These are phyloP conservation scores for Orbilia brochopaga DNA, from an alignment of 2,329 filamentous ascomycete species.

Conservation along the genomic window DNA sequence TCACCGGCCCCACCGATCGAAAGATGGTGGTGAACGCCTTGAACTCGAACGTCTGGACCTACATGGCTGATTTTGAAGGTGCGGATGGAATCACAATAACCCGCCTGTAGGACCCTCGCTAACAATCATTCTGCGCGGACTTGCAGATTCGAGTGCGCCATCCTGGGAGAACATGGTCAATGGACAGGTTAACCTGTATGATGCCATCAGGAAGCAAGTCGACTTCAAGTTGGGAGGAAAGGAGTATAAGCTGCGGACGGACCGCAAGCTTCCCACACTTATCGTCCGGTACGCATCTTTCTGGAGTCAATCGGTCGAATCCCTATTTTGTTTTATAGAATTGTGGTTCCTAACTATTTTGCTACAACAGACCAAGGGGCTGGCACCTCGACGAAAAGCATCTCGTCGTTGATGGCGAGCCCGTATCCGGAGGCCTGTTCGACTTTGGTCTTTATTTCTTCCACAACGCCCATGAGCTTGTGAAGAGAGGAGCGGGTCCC, in stretches of 20 bases:
- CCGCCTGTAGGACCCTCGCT: not conserved
- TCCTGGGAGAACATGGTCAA: conserved; percentile 99
- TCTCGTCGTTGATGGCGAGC: conserved; percentile 91
- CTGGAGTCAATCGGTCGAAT: not conserved
- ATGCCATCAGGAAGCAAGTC: conserved; percentile 88
- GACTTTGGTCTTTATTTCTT: conserved; percentile 99
- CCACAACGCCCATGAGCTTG: conserved; percentile 91
- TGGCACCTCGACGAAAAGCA: conserved; percentile 99
- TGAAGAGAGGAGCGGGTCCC: conserved; percentile 81
- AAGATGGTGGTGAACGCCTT: conserved; percentile 99
- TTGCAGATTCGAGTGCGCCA: conserved; percentile 84
- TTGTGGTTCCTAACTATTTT: not conserved
- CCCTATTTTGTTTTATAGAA: not conserved
- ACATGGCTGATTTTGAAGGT: conserved; percentile 99
- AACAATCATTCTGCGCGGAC: not conserved
- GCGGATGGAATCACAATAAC: conserved; percentile 47
- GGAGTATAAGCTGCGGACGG: conserved; percentile 95
- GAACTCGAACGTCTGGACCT: conserved; percentile 96
- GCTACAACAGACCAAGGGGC: conserved; percentile 69
- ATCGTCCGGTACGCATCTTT: conserved; percentile 70
- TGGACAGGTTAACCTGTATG: conserved; percentile 96
- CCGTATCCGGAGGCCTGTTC: conserved; percentile 89
- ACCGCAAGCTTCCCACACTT: conserved; percentile 83
- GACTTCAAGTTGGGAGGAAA: conserved; percentile 96
- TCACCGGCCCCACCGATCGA: conserved; percentile 93